phyloP scores from a whole-genome alignment of 495 filamentous ascomycete genomes.

The Penicillium steckii region DNA sequence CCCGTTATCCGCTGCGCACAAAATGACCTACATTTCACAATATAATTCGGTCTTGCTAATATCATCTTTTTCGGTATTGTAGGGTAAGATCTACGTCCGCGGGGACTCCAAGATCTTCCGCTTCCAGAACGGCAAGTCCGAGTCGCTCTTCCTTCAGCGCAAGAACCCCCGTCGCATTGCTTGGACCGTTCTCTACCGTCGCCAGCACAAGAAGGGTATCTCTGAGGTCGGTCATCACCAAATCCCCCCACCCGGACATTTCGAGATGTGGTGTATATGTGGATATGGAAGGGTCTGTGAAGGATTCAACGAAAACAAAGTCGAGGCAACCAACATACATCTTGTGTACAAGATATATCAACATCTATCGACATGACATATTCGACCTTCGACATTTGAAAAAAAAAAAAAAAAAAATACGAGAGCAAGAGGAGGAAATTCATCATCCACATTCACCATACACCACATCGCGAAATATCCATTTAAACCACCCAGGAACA shows the following conservation, averaged over 20 bases:
- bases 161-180: constrained; percentile 99
- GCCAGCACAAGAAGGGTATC: constrained; percentile 99
- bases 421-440: constrained; percentile 20
- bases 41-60: constrained; percentile 24
- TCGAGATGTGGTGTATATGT: too few relatives aligned
- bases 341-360: too few relatives aligned
- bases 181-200: constrained; percentile 96
- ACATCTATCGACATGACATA: background rate
- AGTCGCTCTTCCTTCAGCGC: constrained; percentile 99
- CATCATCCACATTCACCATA: background rate
- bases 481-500: too few relatives aligned
- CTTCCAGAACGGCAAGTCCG: constrained; percentile 99
- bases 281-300: background rate
- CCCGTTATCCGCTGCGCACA: constrained; percentile 1
- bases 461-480: background rate
- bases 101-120: constrained; percentile 99
- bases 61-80: constrained; percentile 24
- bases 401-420: too few relatives aligned
- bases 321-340: too few relatives aligned
- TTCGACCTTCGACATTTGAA: constrained; percentile 3
- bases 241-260: constrained; percentile 18
- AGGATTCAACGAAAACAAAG: too few relatives aligned
- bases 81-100: constrained; percentile 99
- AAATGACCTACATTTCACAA: background rate
- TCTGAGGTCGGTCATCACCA: constrained; percentile 79